Evolutionary conservation across 305 asterid species (phyloP).

Genomic region (Fraxinus sp.): DNA sequence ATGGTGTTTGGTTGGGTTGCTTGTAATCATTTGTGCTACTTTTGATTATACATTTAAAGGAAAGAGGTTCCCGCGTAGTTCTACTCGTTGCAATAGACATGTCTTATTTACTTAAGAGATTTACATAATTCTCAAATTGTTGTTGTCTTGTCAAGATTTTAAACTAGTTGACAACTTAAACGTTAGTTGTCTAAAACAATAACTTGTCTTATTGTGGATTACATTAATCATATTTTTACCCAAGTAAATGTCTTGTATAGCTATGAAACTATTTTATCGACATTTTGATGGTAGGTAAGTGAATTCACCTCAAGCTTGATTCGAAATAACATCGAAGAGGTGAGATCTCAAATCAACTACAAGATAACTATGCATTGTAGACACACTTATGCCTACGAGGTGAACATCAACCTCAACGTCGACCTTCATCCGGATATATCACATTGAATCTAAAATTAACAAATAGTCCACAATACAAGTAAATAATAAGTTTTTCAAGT

Average conservation of each 20-base stretch:
- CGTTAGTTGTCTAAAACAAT: too few species aligned
- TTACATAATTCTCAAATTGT: background rate
- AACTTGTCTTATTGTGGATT: background rate
- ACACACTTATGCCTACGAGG: background rate
- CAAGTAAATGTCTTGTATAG: background rate
- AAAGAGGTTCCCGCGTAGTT: background rate
- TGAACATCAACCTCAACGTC: background rate
- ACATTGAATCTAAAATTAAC: background rate
- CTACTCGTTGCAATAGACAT: background rate
- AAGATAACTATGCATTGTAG: too few species aligned
- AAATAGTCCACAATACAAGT: background rate
- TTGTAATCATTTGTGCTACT: background rate
- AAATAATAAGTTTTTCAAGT: background rate
- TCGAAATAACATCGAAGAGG: background rate
- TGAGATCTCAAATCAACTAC: background rate
- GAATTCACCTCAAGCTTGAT: background rate
- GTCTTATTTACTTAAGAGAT: background rate
- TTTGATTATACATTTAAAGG: background rate
- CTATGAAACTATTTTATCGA: background rate
- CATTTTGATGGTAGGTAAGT: background rate
- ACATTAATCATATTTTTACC: too few species aligned
- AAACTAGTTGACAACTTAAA: too few species aligned
- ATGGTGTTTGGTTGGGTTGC: background rate
- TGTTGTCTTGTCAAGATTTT: background rate
- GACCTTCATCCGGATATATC: background rate